Base-by-base conservation (phyloP, 257 asterid genomes). In the Solanum verrucosum region DNA sequence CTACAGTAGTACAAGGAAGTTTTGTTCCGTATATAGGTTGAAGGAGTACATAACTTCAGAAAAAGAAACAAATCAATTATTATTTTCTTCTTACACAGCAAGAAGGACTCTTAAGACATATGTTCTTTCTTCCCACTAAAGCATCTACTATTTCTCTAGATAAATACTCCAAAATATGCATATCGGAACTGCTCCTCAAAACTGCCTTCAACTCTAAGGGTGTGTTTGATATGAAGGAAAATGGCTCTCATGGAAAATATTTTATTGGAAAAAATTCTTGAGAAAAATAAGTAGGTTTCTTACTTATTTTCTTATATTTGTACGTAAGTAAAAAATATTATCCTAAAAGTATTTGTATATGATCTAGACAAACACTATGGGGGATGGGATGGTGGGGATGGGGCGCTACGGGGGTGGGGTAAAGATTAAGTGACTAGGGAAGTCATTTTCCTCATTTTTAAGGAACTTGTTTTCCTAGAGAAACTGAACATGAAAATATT, bases 261-360 rank as follows among this genome's bases (percentile, higher is more conserved):
- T 18, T 18, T 52, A 0, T 46, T 12, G 18, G 63, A 52, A 52
- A 31, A 52, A 7, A 10, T 6, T 6, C 0, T 2, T 1, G 0
- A 52, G n/a, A 52, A 52, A 18, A 52, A 52, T 52, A 52, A 52
- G 9, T 52, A 52, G 9, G n/a, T 18, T 52, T 52, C 63, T 56
- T 56, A 56, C 65, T 5, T 56, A 56, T 56, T 18, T 18, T 16
- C n/a, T 52, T 16, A 0, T 16, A 52, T 18, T 52, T 0, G 23
- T 52, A 52, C n/a, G 10, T 56, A 56, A 56, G 65, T 0, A 52
- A 52, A 2, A 52, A 52, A 18, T 18, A 6, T 7, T 52, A 18
- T 52, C 1, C 63, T 52, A 52, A 18, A 52, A 52, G 63, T 1
- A 52, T 52, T 52, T 18, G 63, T 52, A 52, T 3, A 52, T 7